phyloP scores from a whole-genome alignment of 305 asterid genomes.

The Fraxinus velutina region DNA sequence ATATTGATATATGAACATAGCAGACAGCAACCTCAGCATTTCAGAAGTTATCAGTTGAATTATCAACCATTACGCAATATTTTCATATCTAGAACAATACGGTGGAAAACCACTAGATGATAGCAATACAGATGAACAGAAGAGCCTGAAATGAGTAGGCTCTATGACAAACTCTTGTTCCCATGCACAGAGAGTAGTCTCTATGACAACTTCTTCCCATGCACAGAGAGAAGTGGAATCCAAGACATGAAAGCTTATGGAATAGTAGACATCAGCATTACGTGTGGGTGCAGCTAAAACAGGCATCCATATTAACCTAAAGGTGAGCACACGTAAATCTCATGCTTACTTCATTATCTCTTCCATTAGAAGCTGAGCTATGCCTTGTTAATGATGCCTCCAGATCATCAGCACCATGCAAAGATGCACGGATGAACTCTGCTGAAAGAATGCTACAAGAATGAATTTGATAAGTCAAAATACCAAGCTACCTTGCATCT shows the following conservation, averaged over 20 bases:
- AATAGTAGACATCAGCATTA: not conserved
- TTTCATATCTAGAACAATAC: not conserved
- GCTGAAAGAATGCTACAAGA: conserved; percentile 99
- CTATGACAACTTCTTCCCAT: not conserved
- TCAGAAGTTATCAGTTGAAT: not conserved
- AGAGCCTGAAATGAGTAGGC: not conserved
- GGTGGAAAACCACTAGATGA: not conserved
- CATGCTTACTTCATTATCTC: conserved; percentile 59
- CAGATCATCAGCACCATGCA: conserved; percentile 59
- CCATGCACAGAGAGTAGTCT: no score
- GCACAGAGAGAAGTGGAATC: not conserved
- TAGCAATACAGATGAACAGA: not conserved
- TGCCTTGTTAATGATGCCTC: conserved; percentile 46
- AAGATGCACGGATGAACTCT: conserved; percentile 83
- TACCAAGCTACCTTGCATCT: conserved; percentile 34
- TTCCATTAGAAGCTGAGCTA: conserved; percentile 47
- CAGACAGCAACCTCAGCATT: not conserved
- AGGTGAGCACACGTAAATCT: not conserved
- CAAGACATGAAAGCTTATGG: not conserved
- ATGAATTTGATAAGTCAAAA: conserved; percentile 73
- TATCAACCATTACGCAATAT: not conserved
- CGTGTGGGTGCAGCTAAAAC: not conserved
- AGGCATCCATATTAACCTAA: not conserved
- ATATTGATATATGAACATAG: not conserved
- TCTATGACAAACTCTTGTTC: not conserved